Conservation (phyloP, 495 filamentous ascomycete genomes). For the Talaromyces stipitatus region DNA sequence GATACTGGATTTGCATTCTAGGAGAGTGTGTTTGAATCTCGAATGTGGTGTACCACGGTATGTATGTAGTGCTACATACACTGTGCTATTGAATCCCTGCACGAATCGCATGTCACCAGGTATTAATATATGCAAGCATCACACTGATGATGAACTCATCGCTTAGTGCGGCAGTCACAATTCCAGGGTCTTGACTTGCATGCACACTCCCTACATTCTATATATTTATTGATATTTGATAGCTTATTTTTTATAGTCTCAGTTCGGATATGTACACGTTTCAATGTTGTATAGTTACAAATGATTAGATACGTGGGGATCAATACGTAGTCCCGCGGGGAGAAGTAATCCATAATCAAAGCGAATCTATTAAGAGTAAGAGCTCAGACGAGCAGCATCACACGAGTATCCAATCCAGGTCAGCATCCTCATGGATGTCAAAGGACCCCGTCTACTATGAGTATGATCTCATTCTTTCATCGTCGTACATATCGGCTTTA, state of each 20-base stretch:
- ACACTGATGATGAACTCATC: background rate
- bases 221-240: too few species aligned
- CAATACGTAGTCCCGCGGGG: background rate
- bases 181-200: background rate
- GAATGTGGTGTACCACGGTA: background rate
- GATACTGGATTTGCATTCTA: background rate
- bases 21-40: background rate
- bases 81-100: background rate
- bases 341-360: background rate
- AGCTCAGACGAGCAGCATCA: background rate
- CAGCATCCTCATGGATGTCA: background rate
- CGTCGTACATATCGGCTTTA: too few species aligned
- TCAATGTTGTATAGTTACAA: background rate
- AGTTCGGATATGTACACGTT: background rate
- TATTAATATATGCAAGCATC: background rate
- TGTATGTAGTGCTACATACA: background rate
- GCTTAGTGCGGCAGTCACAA: background rate
- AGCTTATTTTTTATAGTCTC: background rate
- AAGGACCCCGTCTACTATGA: background rate
- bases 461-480: background rate
- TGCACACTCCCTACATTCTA: background rate
- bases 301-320: background rate
- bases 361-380: background rate
- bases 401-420: background rate
- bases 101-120: background rate